Evolutionary conservation across 192 early-diverging fungal genomes (phyloP).

Genomic region (Haplosporangium gracile): DNA sequence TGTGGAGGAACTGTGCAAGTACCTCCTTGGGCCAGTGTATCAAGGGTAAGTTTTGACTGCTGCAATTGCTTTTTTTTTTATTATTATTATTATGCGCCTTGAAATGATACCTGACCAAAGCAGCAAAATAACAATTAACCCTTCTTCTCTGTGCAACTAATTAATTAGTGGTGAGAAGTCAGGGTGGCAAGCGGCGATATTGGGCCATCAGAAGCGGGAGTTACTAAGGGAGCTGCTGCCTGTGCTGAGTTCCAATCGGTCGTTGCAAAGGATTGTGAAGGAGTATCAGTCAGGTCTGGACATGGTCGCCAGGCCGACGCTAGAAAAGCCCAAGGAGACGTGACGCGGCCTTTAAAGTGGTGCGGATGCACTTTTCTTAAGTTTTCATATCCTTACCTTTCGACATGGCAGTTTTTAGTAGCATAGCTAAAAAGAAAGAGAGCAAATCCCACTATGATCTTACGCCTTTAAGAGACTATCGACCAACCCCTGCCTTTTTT

Average conservation of each 20-base stretch:
- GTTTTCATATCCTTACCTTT: background rate
- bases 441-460: background rate
- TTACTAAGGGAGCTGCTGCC: conserved; percentile 76
- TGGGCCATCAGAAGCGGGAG: conserved; percentile 73
- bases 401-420: background rate
- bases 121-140: background rate
- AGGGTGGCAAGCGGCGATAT: conserved; percentile 54
- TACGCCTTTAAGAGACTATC: background rate
- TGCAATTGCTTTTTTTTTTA: background rate
- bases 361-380: background rate
- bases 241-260: conserved; percentile 75
- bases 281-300: conserved; percentile 64
- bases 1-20: conserved; percentile 77
- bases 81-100: no score
- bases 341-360: background rate
- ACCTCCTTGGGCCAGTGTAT: conserved; percentile 69
- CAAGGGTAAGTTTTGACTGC: conserved; percentile 49
- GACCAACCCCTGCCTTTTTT: background rate
- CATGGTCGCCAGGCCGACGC: conserved; percentile 11
- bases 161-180: conserved; percentile 49
- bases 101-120: background rate
- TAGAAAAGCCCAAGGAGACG: background rate
- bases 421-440: background rate
- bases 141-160: background rate
- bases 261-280: conserved; percentile 70